Base-by-base conservation (phyloP, 1,284 basidiomycete species). In the Sporisorium graminicola region DNA sequence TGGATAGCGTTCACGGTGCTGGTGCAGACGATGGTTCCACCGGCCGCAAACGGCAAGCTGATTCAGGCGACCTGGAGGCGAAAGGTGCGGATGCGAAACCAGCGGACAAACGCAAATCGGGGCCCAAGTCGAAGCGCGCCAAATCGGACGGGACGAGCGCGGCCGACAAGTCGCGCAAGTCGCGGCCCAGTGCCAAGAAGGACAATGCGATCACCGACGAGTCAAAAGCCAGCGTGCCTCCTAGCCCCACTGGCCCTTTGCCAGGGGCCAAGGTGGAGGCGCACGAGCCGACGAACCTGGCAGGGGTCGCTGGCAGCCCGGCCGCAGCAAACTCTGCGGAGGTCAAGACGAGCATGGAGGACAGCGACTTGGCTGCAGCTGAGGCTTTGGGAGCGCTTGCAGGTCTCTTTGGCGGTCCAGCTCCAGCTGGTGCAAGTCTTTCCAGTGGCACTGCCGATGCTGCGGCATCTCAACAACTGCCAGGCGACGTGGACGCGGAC, bases 371-470 rank as follows among this genome's bases (percentile, higher is more conserved):
- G 16, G 86, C 86, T 22, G 86, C 86, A 0, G 86, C 86, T 1
- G 86, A 86, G 65, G 85, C 82, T 8, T 70, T 87, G n/a, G 86
- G 83, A 22, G 85, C 84, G 1, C 80, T 87, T 13, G 80, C 82
- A 1, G 81, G 77, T n/a, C 37, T 79, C 3, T 70, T 77, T 18
- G 58, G 58, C n/a, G 65, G 57, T 26, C 31, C 69, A 13, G 31
- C 52, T 26, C 1, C 76, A 5, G 55, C 31, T 16, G 63, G 59
- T 47, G 56, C 55, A 22, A 35, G n/a, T 18, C 24, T 54, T 16
- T 5, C 26, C 2, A 31, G n/a, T 29, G 20, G 3, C 47, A 16
- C 20, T 24, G 46, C 40, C 22, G 43, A 33, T 10, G 52, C 42
- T 53, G 37, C 40, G 29, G 10, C 54, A 29, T 22, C 65, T 20